Evolutionary conservation across 2,329 filamentous ascomycete species (phyloP).

Genomic region (Spiromastix sp.): DNA sequence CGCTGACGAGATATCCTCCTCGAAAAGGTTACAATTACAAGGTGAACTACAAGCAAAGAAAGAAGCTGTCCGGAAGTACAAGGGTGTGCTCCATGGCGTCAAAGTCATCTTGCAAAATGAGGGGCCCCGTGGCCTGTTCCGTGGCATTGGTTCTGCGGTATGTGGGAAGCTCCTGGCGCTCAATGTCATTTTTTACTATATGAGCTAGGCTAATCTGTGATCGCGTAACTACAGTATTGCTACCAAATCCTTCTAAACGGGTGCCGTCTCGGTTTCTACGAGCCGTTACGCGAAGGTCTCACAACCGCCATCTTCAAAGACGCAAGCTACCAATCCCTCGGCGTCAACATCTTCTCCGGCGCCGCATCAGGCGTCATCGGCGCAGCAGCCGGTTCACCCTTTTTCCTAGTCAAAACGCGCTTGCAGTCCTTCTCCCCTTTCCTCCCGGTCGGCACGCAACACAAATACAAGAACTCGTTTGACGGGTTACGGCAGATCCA

Average conservation of each 20-base stretch:
- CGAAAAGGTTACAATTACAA: slow-evolving; percentile 75
- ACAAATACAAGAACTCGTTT: slow-evolving; percentile 74
- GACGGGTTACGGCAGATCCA: slow-evolving; percentile 80
- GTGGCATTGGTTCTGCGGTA: slow-evolving; percentile 77
- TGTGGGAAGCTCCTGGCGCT: slow-evolving; percentile 10
- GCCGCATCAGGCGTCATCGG: slow-evolving; percentile 83
- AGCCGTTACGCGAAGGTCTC: slow-evolving; percentile 70
- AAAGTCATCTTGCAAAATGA: slow-evolving; percentile 85
- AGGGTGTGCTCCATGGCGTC: slow-evolving; percentile 82
- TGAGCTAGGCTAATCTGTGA: slow-evolving; percentile 5
- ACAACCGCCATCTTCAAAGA: slow-evolving; percentile 63
- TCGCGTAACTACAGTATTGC: slow-evolving; percentile 53
- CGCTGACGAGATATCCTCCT: neutral
- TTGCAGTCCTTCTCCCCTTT: slow-evolving; percentile 90
- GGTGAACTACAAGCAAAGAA: slow-evolving; percentile 85
- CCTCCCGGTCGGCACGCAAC: slow-evolving; percentile 92
- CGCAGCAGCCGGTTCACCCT: slow-evolving; percentile 85
- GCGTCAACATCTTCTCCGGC: slow-evolving; percentile 87
- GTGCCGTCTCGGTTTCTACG: slow-evolving; percentile 94
- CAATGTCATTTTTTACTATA: neutral
- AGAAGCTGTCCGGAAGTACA: slow-evolving; percentile 79
- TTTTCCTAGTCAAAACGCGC: slow-evolving; percentile 95
- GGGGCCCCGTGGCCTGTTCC: slow-evolving; percentile 72
- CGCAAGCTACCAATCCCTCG: slow-evolving; percentile 66
- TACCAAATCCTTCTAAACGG: slow-evolving; percentile 96